Evolutionary conservation across 257 asterid species (phyloP), one percentile per base, ranked within the genome.

Genomic region (Verbena officinalis): DNA sequence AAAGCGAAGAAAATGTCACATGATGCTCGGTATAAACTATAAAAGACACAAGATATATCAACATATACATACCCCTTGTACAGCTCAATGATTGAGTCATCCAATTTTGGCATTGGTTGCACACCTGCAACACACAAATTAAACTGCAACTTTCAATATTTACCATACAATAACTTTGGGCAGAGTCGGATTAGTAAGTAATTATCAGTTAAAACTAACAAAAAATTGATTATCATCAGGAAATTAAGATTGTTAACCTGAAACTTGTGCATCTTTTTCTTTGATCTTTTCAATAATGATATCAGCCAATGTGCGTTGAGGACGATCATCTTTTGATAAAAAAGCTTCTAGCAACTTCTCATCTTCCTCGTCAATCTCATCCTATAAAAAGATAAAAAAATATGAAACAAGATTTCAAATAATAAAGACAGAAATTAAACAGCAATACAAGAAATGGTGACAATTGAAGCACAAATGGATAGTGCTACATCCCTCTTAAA

Each of bases 21-120:
- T 16, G 12, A 63, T 9, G 11, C 73, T 51, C 53, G 17, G 46
- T 23, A n/a, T 27, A 27, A 27, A 50, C 39, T 1, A 17, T 27
- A 36, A 36, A 43, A 49, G 53, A 55, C 54, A 31, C 34, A 60
- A 69, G 33, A 48, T 17, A 30, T 39, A 45, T 38, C 24, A 20
- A 20, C 74, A 59, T 83, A 90, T 97, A 20, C 74, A 59, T 83
- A 90, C 99, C 95, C 93, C 77, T 88, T 90, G 81, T 90, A 94
- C 52, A 90, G 74, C 75, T 90, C 95, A 56, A 90, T 78, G 61
- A 94, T 82, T 24, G 95, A 74, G 45, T 79, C 71, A 33, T 94
- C 97, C 89, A 88, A 68, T 73, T 88, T 83, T 31, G 97, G 95
- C 75, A 74, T 45, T 12, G 86, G 74, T 59, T 81, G 83, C 69